Conservation (phyloP, 768 basidiomycete genomes). For the Rhodotorula babjevae region DNA sequence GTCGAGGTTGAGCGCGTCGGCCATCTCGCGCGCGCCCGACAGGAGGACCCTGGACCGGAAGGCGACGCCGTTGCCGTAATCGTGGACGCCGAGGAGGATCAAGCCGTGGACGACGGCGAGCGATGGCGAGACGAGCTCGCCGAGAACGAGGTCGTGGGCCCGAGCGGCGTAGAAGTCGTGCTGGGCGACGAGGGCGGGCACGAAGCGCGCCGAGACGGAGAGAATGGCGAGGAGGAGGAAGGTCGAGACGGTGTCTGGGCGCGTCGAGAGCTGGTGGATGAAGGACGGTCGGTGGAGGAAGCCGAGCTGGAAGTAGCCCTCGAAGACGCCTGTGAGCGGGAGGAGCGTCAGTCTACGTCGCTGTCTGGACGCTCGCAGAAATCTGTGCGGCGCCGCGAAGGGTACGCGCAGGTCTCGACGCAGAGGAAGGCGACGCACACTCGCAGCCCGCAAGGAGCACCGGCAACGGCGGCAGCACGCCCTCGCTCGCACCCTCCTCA, state of each 20-base stretch:
- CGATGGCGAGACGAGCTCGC: neutral
- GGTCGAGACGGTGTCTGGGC: neutral
- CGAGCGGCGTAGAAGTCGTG: neutral
- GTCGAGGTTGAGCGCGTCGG: neutral
- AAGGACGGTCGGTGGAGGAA: conserved; percentile 16
- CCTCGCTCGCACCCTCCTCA: neutral
- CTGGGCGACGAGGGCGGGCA: neutral
- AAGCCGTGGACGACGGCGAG: conserved; percentile 7
- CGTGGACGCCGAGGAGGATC: neutral
- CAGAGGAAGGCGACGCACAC: neutral
- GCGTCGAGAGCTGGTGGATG: neutral
- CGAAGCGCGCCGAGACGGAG: neutral
- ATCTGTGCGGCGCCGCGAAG: too few relatives aligned
- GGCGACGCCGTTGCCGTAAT: neutral
- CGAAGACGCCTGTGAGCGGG: neutral
- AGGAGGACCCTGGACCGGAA: neutral
- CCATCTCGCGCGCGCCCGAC: neutral
- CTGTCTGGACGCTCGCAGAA: too few relatives aligned
- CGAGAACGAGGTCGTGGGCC: neutral
- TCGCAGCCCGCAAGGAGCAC: neutral
- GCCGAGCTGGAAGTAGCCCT: neutral
- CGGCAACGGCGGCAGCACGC: neutral
- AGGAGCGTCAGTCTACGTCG: too few relatives aligned
- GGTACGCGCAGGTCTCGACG: too few relatives aligned
- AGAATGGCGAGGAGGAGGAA: conserved; percentile 12